Percentiles rank a stretch among this genome's conserved stretches.
These are phyloP conservation scores for Pythium angustatum DNA, from an alignment of 352 stramenopile species.

Conservation along the genomic window DNA sequence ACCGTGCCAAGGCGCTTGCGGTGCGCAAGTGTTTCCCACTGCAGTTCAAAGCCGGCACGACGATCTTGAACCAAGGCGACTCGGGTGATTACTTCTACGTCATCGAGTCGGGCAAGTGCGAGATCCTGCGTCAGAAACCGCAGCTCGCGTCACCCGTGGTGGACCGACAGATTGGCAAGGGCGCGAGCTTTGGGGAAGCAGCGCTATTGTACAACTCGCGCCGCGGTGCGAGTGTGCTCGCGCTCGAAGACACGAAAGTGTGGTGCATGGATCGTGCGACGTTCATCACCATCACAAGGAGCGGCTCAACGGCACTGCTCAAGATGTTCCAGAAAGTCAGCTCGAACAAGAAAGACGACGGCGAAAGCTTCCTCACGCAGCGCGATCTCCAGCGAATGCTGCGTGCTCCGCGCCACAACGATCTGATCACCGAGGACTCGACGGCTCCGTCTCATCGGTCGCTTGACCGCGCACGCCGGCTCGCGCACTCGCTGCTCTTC, in stretches of 20 bases:
- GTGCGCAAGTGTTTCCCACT: constrained; percentile 86
- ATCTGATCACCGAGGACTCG: neutral
- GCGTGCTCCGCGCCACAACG: constrained; percentile 21
- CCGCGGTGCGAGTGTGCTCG: constrained; percentile 89
- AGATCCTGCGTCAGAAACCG: constrained; percentile 73
- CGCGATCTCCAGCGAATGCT: constrained; percentile 64
- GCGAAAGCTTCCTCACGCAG: constrained; percentile 64
- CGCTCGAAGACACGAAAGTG: constrained; percentile 86
- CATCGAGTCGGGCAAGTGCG: constrained; percentile 73
- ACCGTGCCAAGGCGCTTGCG: constrained; percentile 72
- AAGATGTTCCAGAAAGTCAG: constrained; percentile 76
- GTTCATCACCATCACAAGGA: constrained; percentile 85
- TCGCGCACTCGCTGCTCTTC: constrained; percentile 70
- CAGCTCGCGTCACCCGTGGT: constrained; percentile 51
- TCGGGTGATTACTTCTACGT: constrained; percentile 88
- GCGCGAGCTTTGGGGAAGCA: constrained; percentile 93
- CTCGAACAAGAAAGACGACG: constrained; percentile 34
- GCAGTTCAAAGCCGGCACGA: constrained; percentile 53
- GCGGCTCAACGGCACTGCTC: constrained; percentile 71
- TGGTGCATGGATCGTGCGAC: constrained; percentile 92
- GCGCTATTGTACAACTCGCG: constrained; percentile 97
- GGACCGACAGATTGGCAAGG: constrained; percentile 67
- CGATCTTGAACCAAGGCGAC: constrained; percentile 77
- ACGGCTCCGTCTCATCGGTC: constrained; percentile 17
- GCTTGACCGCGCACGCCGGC: constrained; percentile 57